Evolutionary conservation across 2,329 filamentous ascomycete genomes (phyloP).

Genomic region (Fusarium haematococcum): DNA sequence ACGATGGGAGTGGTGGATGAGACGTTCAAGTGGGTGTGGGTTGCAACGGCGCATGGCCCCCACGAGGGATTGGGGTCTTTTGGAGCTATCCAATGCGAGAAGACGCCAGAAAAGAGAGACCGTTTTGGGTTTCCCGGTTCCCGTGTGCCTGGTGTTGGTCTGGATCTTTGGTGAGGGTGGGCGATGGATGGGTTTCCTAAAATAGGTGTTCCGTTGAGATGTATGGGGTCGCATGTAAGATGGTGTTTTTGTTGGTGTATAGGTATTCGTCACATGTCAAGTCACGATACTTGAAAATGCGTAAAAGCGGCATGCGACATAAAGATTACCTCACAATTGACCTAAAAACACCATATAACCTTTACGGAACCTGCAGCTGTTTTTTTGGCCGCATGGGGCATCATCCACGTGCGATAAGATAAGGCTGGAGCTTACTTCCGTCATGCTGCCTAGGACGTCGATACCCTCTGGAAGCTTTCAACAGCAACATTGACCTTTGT

Average conservation of each 20-base stretch:
- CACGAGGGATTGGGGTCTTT: background rate
- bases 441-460: constrained; percentile 30
- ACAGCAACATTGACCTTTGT: constrained; percentile 11
- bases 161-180: background rate
- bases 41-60: constrained; percentile 18
- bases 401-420: constrained; percentile 50
- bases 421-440: constrained; percentile 38
- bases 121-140: constrained; percentile 1
- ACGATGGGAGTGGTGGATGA: background rate
- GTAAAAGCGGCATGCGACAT: background rate
- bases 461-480: constrained; percentile 15
- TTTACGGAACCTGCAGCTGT: background rate
- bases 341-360: background rate
- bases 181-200: background rate
- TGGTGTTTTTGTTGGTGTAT: background rate
- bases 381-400: background rate
- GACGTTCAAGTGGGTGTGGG: constrained; percentile 13
- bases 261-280: constrained; percentile 37
- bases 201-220: constrained; percentile 3
- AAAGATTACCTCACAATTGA: background rate
- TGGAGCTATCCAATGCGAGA: background rate
- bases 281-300: constrained; percentile 25
- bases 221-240: background rate
- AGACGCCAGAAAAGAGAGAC: background rate
- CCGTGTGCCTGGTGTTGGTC: background rate